Percentiles rank a stretch among this genome's conserved stretches.
Evolutionary conservation across 495 filamentous ascomycete species (phyloP).

Genomic region (Penicillium flavigenum): DNA sequence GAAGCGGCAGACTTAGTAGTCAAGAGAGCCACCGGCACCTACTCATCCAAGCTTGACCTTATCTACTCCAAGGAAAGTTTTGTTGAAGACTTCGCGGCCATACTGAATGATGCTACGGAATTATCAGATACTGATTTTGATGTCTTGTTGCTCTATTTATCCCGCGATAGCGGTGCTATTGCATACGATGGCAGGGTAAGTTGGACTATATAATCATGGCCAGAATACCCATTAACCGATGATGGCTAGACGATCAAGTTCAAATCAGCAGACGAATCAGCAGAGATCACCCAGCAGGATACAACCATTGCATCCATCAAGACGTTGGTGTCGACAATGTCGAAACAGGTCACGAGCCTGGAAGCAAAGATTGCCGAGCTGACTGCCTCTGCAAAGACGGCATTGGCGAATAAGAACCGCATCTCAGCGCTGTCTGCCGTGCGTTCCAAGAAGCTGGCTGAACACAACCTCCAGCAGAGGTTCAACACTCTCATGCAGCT

Average conservation of each 20-base stretch:
- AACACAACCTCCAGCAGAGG: constrained; percentile 66
- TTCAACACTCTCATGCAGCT: constrained; percentile 72
- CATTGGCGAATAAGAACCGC: constrained; percentile 68
- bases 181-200: constrained; percentile 63
- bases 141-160: constrained; percentile 68
- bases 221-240: constrained; percentile 19
- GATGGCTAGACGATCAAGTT: constrained; percentile 71
- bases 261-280: constrained; percentile 46
- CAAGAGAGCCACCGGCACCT: constrained; percentile 43
- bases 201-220: constrained; percentile 18
- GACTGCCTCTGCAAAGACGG: constrained; percentile 59
- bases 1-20: constrained; percentile 46
- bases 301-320: constrained; percentile 76
- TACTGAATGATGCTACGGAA: constrained; percentile 50
- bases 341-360: constrained; percentile 63
- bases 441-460: constrained; percentile 77
- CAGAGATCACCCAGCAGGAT: constrained; percentile 70
- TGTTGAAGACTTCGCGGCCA: constrained; percentile 52
- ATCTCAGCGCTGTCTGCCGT: constrained; percentile 71
- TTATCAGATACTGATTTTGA: constrained; percentile 66
- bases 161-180: constrained; percentile 63
- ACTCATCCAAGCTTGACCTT: constrained; percentile 54
- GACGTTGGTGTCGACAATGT: constrained; percentile 60
- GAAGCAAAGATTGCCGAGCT: constrained; percentile 50
- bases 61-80: constrained; percentile 69